Evolutionary conservation across 116 monocot genomes (phyloP).

Genomic region (Dioscorea cayenensis): DNA sequence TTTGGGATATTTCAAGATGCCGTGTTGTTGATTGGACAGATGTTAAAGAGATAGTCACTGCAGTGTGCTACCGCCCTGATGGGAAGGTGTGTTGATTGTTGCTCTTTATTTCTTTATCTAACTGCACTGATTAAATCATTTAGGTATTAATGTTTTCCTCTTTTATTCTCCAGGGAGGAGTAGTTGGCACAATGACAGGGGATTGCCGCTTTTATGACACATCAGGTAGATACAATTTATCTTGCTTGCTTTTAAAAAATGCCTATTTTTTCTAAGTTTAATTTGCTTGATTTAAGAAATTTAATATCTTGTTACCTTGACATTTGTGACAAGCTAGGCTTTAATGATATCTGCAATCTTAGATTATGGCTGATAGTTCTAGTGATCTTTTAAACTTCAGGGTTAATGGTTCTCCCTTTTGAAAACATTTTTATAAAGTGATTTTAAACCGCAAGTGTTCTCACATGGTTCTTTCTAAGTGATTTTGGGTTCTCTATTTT

Average conservation of each 20-base stretch:
- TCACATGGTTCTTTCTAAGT: too few relatives aligned
- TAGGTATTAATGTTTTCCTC: not conserved
- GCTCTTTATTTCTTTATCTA: not conserved
- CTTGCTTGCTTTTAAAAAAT: not conserved
- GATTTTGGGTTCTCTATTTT: too few relatives aligned
- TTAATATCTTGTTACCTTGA: too few relatives aligned
- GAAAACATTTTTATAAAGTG: too few relatives aligned
- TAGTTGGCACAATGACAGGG: slow-evolving; percentile 70
- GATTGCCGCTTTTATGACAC: slow-evolving; percentile 62
- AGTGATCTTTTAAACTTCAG: too few relatives aligned
- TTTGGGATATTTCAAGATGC: slow-evolving; percentile 51
- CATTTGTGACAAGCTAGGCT: too few relatives aligned
- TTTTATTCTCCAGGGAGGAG: slow-evolving; percentile 41
- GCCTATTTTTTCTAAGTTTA: not conserved
- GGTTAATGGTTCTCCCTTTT: too few relatives aligned
- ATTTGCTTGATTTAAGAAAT: too few relatives aligned
- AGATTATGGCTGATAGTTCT: too few relatives aligned
- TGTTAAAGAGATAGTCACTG: slow-evolving; percentile 65
- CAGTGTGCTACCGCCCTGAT: slow-evolving; percentile 66
- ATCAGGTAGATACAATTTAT: slow-evolving; percentile 41
- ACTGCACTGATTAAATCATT: not conserved
- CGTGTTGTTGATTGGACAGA: slow-evolving; percentile 77
- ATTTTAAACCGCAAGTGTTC: too few relatives aligned
- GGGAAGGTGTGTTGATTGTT: slow-evolving; percentile 49
- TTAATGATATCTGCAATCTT: too few relatives aligned